phyloP scores from a whole-genome alignment of 495 filamentous ascomycete genomes.

The Hypoxylon crocopeplum region DNA sequence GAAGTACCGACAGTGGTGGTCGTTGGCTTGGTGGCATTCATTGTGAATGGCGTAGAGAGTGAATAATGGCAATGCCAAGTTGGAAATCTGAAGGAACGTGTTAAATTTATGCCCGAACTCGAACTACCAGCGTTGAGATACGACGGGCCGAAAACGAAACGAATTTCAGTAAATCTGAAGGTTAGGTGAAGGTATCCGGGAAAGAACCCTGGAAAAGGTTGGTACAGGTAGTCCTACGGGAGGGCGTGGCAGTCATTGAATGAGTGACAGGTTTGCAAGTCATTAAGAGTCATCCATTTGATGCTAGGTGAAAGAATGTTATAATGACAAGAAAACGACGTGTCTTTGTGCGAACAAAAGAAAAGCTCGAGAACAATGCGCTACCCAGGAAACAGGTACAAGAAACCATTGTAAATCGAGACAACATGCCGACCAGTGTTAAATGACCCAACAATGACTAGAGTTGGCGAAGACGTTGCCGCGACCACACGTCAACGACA shows the following conservation, averaged over 20 bases:
- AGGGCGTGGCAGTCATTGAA: slow-evolving; percentile 2
- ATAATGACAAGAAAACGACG: slow-evolving; percentile 6
- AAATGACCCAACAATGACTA: slow-evolving; percentile 28
- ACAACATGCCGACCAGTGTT: slow-evolving; percentile 13
- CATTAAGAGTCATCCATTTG: slow-evolving; percentile 20
- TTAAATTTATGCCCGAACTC: slow-evolving; percentile 28
- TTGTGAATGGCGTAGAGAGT: slow-evolving; percentile 16
- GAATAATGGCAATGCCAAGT: slow-evolving; percentile 4
- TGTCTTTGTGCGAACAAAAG: slow-evolving; percentile 23
- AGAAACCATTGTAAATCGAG: slow-evolving; percentile 27
- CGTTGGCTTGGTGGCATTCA: slow-evolving; percentile 25
- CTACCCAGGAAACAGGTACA: slow-evolving; percentile 9
- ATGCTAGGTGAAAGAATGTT: slow-evolving; percentile 16
- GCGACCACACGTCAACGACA: slow-evolving; percentile 11
- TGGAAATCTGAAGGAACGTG: background rate
- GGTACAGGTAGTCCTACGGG: slow-evolving; percentile 5
- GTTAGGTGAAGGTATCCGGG: slow-evolving; percentile 1
- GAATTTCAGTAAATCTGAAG: background rate
- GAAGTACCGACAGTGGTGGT: slow-evolving; percentile 17
- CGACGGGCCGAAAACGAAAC: slow-evolving; percentile 5
- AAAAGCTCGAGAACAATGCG: slow-evolving; percentile 18
- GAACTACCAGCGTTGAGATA: slow-evolving; percentile 39
- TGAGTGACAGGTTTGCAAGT: slow-evolving; percentile 9
- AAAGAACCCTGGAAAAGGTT: background rate
- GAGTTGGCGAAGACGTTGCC: slow-evolving; percentile 14